These are phyloP conservation scores for Gonapodya prolifera DNA, from an alignment of 192 early-diverging fungal genomes.

Conservation along the genomic window DNA sequence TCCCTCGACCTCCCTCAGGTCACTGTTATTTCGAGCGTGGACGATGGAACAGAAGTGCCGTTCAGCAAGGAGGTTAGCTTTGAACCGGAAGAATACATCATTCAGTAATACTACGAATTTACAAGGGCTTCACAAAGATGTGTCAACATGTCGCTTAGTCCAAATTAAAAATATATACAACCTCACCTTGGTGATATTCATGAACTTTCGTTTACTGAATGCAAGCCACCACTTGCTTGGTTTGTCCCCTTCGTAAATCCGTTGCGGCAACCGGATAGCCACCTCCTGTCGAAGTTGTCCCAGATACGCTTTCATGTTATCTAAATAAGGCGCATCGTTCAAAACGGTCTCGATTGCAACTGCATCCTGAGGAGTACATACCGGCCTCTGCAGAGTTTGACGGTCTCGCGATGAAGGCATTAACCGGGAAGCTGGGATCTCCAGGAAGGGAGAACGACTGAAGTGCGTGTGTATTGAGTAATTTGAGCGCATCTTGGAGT, in stretches of 20 bases:
- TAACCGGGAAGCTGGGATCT: slow-evolving; percentile 85
- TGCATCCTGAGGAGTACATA: slow-evolving; percentile 11
- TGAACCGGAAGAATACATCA: background rate
- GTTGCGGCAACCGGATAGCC: slow-evolving; percentile 54
- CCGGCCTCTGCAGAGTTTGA: slow-evolving; percentile 60
- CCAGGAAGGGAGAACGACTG: slow-evolving; percentile 86
- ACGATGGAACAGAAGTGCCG: background rate
- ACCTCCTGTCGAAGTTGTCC: slow-evolving; percentile 83
- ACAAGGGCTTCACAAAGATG: background rate
- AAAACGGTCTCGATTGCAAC: background rate
- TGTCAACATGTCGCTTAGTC: background rate
- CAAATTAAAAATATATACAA: background rate
- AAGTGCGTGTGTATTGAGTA: slow-evolving; percentile 74
- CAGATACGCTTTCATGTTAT: slow-evolving; percentile 73
- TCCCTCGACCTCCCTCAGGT: background rate
- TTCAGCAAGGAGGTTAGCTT: background rate
- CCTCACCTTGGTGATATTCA: slow-evolving; percentile 53
- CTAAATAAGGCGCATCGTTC: slow-evolving; percentile 21
- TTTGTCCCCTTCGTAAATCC: slow-evolving; percentile 65
- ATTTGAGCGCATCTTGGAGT: slow-evolving; percentile 61
- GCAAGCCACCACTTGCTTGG: slow-evolving; percentile 99
- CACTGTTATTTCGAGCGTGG: background rate
- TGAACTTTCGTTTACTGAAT: slow-evolving; percentile 98
- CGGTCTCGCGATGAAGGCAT: slow-evolving; percentile 69
- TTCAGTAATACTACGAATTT: background rate